These are phyloP conservation scores for Alloteropsis angusta DNA, from an alignment of 202 grass and related monocot genomes.

Conservation along the genomic window DNA sequence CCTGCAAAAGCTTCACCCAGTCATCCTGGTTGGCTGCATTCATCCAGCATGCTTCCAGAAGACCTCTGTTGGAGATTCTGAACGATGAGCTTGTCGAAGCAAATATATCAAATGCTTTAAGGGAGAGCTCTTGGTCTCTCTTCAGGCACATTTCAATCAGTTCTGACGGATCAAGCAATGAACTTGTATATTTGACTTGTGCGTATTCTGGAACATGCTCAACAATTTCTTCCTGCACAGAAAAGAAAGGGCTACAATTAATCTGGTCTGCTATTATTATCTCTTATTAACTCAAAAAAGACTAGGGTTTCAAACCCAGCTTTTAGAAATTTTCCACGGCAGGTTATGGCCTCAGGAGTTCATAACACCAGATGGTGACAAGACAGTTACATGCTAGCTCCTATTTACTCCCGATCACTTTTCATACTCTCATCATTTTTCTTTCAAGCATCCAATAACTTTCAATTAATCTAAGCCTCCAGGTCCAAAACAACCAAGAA, in stretches of 20 bases:
- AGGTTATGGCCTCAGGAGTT: neutral
- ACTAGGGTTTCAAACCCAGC: neutral
- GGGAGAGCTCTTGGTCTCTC: slow-evolving; percentile 47
- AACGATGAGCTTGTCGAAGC: slow-evolving; percentile 77
- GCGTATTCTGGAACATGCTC: slow-evolving; percentile 29
- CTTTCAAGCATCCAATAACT: neutral
- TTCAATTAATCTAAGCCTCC: neutral
- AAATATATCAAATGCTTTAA: slow-evolving; percentile 96
- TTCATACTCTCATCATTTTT: neutral
- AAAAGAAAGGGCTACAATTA: neutral
- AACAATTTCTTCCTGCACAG: slow-evolving; percentile 84
- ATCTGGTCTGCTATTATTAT: neutral
- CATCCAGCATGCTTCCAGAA: slow-evolving; percentile 80
- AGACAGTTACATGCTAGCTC: neutral
- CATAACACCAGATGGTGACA: neutral
- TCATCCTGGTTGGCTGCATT: slow-evolving; percentile 77
- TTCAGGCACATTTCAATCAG: slow-evolving; percentile 82
- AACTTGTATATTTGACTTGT: slow-evolving; percentile 28
- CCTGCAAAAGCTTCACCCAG: slow-evolving; percentile 55
- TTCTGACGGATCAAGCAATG: slow-evolving; percentile 55
- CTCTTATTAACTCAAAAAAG: neutral
- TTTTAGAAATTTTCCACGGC: neutral
- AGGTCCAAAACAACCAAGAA: neutral
- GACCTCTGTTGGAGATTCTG: slow-evolving; percentile 61
- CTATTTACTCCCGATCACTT: neutral